Conservation (phyloP, 2,329 filamentous ascomycete species). For the Penicillium sp. region DNA sequence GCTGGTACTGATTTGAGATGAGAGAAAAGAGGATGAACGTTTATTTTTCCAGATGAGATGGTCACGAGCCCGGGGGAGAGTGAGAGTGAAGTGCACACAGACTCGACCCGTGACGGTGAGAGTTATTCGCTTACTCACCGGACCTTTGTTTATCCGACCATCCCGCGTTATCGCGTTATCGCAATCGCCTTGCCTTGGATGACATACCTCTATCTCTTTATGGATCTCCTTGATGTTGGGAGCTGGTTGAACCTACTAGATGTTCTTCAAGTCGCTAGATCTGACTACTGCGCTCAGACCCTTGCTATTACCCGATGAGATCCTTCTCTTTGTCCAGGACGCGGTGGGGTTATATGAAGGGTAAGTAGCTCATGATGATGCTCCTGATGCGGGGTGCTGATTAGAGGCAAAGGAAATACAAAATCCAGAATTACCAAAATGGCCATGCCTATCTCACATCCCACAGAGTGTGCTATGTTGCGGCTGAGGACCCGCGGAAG, state of each 20-base stretch:
- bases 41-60: conserved; percentile 4
- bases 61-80: background rate
- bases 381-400: conserved; percentile 20
- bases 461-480: conserved; percentile 92
- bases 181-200: conserved; percentile 2
- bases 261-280: conserved; percentile 96
- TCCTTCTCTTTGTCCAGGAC: conserved; percentile 93
- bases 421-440: conserved; percentile 90
- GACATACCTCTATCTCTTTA: conserved; percentile 2
- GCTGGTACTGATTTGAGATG: conserved; percentile 2
- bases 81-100: conserved; percentile 3
- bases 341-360: conserved; percentile 97
- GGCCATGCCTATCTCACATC: conserved; percentile 96
- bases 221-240: conserved; percentile 14
- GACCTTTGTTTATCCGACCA: conserved; percentile 10
- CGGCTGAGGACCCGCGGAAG: conserved; percentile 79
- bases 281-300: conserved; percentile 95
- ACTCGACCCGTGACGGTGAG: conserved; percentile 5
- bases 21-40: background rate
- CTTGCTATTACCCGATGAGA: conserved; percentile 88
- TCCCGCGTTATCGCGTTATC: conserved; percentile 18
- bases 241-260: conserved; percentile 59
- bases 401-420: conserved; percentile 70
- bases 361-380: conserved; percentile 54
- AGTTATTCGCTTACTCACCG: conserved; percentile 11